Base-by-base conservation (phyloP, 2,329 filamentous ascomycete species). In the Aureobasidium lini region DNA sequence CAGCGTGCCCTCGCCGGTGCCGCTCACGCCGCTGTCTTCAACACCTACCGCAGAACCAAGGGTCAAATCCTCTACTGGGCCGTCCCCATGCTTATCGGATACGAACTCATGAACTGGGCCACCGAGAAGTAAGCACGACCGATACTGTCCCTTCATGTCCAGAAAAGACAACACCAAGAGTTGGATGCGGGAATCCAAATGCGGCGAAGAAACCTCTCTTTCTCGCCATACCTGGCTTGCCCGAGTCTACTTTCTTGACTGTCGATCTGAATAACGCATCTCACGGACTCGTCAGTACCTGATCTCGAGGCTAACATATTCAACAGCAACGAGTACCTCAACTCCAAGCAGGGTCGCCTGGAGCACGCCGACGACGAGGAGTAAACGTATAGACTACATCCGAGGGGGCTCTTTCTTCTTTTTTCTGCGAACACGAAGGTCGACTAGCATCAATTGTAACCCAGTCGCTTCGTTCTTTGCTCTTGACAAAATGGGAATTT, bases 71-170 rank as follows among this genome's bases (percentile, higher is more conserved):
- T 97, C 68, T 99, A 92, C 83, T 86, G 92, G 76, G 82, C 86
- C 29, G 89, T 94, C 62, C 88, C 92, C 40, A 78, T 96, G 67
- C 69, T 94, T 64, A 75, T 81, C 66, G 91, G 83, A 66, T 99
- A 97, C 80, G 84, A 86, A 72, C 72, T 84, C 66, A 89, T 97
- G 87, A 78, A 88, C 73, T 99, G 94, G 94, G 93, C 94, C 66
- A 87, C 84, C 70, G 86, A 96, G 78, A 85, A 86, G 94, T 97
- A 83, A 68, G 85, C 39, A 40, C 34, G 6, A 10, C 37, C 15
- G 16, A 8, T 11, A 34, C 31, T 31, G 23, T 37, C 15, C 13
- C 16, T n/a, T 3, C 31, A 46, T 44, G 31, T 43, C 43, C 23
- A 16, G 32, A 28, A 42, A 31, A 56, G 40, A 62, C 64, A 44